Evolutionary conservation across 306 rosid species (phyloP), one percentile per base, ranked within the genome.

Genomic region (Casuarina equisetifolia): DNA sequence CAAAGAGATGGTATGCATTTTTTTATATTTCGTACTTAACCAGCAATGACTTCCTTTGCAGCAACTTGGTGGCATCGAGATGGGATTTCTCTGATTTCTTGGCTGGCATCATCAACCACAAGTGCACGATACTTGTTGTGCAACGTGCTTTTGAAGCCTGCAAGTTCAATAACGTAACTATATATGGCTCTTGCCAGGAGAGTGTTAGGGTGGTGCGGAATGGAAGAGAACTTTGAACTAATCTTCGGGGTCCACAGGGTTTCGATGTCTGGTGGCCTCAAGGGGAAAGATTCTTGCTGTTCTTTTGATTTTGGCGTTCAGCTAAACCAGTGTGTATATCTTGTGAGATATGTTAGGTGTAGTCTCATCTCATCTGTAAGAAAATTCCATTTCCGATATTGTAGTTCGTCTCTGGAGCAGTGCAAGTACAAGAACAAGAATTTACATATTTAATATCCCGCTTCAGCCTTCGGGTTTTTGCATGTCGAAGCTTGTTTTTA

Each of bases 1-100:
- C 80, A 79, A 86, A 79, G 76, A 81, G 74, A 78, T 86, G 84
- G 66, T 75, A 86, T 50, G 17, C 36, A 81, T 75, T 70, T 42
- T 51, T 11, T 79, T 58, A 15, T 19, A 20, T 40, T 67, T 40
- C 32, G 17, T 25, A 64, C 74, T 63, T 61, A 16, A 32, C 50
- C n/a, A 54, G 19, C 74, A 25, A 73, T 57, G 58, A 42, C 75
- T 77, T 52, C 45, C 73, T 73, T 64, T 53, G 49, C 79, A 81
- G 80, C 74, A 83, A 76, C 9, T 75, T 68, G 77, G 77, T 52
- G 59, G 57, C 71, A 77, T 45, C 54, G 77, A 82, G 80, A 74
- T 80, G 81, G 77, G 67, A 83, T 63, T 73, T 35, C 44, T 75
- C 78, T 76, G 58, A 71, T 70, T 78, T 67, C 79, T 64, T 78